phyloP scores from a whole-genome alignment of 108 stramenopile species.

The Nitzschia palea region DNA sequence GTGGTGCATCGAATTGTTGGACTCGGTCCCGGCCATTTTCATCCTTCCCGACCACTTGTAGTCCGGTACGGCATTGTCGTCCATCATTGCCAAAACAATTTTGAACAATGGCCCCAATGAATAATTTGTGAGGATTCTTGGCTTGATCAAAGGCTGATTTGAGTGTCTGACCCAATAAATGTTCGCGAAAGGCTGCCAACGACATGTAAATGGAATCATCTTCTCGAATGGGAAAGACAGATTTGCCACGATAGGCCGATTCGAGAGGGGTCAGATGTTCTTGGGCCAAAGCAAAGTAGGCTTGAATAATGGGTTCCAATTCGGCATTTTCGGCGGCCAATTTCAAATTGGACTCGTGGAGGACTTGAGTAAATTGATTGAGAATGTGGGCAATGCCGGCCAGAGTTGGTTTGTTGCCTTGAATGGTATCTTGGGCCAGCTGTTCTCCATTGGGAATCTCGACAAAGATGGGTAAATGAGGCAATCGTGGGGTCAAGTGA shows the following conservation, averaged over 20 bases:
- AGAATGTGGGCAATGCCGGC: conserved; percentile 53
- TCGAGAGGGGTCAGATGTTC: conserved; percentile 52
- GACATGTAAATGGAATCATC: conserved; percentile 81
- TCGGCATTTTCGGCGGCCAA: conserved; percentile 24
- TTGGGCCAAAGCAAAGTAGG: conserved; percentile 49
- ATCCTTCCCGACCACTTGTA: conserved; percentile 68
- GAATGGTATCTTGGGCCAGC: conserved; percentile 41
- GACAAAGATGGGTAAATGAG: conserved; percentile 31
- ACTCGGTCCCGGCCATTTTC: conserved; percentile 40
- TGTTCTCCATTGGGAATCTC: conserved; percentile 24
- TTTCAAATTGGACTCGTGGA: conserved; percentile 43
- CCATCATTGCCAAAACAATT: conserved; percentile 83
- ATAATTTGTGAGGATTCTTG: conserved; percentile 73
- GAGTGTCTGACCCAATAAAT: conserved; percentile 79
- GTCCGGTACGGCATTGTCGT: conserved; percentile 64
- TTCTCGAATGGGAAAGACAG: conserved; percentile 66
- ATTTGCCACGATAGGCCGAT: conserved; percentile 45
- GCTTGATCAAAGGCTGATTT: conserved; percentile 78
- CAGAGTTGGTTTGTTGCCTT: conserved; percentile 48
- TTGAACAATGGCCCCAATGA: conserved; percentile 88
- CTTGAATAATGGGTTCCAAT: conserved; percentile 30
- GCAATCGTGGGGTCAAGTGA: conserved; percentile 30
- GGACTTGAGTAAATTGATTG: conserved; percentile 40
- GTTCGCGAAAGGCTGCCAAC: conserved; percentile 90
- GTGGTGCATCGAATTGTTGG: conserved; percentile 59